Evolutionary conservation across 768 basidiomycete species (phyloP).

Genomic region (Clathrus columnatus): DNA sequence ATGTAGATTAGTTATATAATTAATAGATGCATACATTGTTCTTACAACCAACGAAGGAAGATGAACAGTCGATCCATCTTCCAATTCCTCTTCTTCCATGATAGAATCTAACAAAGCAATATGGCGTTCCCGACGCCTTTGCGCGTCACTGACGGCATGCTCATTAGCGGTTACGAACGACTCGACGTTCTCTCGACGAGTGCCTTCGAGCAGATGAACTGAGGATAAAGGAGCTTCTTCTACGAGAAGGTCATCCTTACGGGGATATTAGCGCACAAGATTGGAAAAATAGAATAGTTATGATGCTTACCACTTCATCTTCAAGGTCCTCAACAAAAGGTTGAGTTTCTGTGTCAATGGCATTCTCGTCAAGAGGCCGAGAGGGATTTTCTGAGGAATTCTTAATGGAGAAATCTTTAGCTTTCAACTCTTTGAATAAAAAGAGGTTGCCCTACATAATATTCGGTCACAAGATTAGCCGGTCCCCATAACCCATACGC

Average conservation of each 20-base stretch:
- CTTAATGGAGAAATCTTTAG: not conserved
- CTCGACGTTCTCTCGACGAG: not conserved
- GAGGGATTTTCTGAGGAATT: not conserved
- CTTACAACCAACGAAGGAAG: not conserved
- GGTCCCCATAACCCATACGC: not conserved
- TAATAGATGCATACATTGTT: not conserved
- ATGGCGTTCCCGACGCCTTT: not conserved
- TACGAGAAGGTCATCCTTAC: not conserved
- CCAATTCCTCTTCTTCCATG: not conserved
- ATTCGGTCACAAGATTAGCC: not conserved
- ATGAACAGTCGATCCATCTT: not conserved
- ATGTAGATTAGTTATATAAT: not conserved
- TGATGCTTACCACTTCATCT: not conserved
- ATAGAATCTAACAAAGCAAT: conserved; percentile 1
- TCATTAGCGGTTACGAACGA: not conserved
- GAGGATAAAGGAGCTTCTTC: not conserved
- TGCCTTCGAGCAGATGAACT: not conserved
- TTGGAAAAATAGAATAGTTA: not conserved
- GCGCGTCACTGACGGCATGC: not conserved
- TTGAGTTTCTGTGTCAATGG: not conserved
- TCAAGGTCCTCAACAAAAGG: not conserved
- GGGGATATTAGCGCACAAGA: not conserved
- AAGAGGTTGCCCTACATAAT: not conserved
- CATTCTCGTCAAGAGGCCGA: not conserved
- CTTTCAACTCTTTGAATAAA: not conserved